Evolutionary conservation across 495 filamentous ascomycete genomes (phyloP).

Genomic region (Cladorrhinum samala): DNA sequence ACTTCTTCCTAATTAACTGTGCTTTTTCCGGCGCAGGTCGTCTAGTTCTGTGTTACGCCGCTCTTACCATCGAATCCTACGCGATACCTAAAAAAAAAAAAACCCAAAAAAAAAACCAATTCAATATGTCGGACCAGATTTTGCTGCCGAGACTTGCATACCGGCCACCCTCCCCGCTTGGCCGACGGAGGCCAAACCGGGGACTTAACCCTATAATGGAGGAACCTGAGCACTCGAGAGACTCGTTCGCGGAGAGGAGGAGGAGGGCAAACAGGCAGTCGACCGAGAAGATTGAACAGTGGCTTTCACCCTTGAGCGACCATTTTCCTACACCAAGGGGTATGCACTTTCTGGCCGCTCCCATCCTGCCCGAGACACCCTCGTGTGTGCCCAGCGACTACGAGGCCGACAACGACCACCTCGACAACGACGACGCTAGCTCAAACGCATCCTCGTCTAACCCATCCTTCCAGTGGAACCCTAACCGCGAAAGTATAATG

Average conservation of each 20-base stretch:
- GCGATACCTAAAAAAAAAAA: neutral
- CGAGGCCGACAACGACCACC: constrained; percentile 28
- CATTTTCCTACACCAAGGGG: constrained; percentile 57
- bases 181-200: constrained; percentile 50
- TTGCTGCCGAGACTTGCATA: constrained; percentile 55
- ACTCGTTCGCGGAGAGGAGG: constrained; percentile 22
- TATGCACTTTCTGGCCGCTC: constrained; percentile 51
- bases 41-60: constrained; percentile 23
- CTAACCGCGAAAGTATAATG: constrained; percentile 44
- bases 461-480: constrained; percentile 47
- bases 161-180: constrained; percentile 64
- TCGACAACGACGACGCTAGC: constrained; percentile 37
- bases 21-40: constrained; percentile 37
- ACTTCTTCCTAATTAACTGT: constrained; percentile 19
- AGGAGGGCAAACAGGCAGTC: constrained; percentile 35
- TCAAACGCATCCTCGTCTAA: constrained; percentile 46
- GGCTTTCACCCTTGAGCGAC: constrained; percentile 53
- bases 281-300: constrained; percentile 45
- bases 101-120: constrained; percentile 14
- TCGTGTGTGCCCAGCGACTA: constrained; percentile 29
- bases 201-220: constrained; percentile 85
- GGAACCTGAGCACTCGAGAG: constrained; percentile 42
- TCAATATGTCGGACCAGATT: constrained; percentile 52
- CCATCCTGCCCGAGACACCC: constrained; percentile 42
- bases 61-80: constrained; percentile 20